Base-by-base conservation (phyloP, 1,139 yeast species). In the Arxiozyma bovina region DNA sequence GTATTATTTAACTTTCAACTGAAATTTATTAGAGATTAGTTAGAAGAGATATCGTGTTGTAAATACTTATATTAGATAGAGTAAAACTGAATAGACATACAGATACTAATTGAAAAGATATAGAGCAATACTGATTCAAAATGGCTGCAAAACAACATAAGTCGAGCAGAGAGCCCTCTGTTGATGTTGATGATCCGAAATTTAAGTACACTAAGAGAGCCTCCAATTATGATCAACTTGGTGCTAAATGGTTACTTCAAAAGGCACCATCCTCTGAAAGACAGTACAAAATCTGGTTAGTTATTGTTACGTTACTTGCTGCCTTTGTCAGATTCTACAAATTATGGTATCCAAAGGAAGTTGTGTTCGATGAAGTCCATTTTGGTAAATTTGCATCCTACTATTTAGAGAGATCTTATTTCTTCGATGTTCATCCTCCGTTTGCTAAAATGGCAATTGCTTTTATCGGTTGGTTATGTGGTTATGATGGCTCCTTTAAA, bases 291-390 rank as follows among this genome's bases (percentile, higher is more conserved):
- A 23, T 55, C 9, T 62, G 62, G 60, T 54, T 57, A 17, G 57
- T 58, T 5, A 60, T 76, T 1, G 76, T 89, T 9, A 87, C 96
- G 0, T 62, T 74, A 0, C 61, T 85, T 46, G 96, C 97, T 0
- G 79, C 86, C 54, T 74, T 73, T 45, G 78, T 89, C 6, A 79
- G 99, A 60, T 90, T 91, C 70, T 79, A 79, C 63, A 75, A 78
- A 58, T 78, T 93, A 57, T 77, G 83, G 65, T 77, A 77, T 58
- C 99, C 99, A 1, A 75, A 77, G 57, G 87, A 87, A 68, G 99
- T 94, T 54, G 99, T 94, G 27, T 94, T 94, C 65, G 99, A 94
- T 73, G 99, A 94, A 70, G 99, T 93, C 40, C 99, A 93, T 71
- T 93, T 93, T 67, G 99, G 99, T 48, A 90, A 90, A 68, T 90